Conservation (phyloP, 2,329 filamentous ascomycete species). For the Apiospora hydei region DNA sequence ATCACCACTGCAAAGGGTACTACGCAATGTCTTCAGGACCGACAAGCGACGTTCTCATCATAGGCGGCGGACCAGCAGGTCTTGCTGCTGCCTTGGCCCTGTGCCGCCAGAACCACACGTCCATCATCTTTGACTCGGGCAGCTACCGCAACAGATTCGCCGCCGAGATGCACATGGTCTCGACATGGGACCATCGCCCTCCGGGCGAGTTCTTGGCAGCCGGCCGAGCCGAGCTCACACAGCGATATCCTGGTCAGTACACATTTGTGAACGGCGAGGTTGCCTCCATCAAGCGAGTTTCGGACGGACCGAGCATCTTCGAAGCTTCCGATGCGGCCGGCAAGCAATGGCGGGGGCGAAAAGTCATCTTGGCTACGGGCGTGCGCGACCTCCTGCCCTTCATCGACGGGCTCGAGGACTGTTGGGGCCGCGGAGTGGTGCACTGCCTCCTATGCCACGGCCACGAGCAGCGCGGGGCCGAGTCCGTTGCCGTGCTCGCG, state of each 20-base stretch:
- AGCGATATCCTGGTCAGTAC: conserved; percentile 9
- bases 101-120: conserved; percentile 23
- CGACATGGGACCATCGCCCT: conserved; percentile 24
- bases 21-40: background rate
- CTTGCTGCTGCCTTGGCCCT: conserved; percentile 23
- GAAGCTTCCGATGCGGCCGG: conserved; percentile 13
- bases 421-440: conserved; percentile 23
- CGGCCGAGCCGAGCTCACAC: conserved; percentile 15
- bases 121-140: conserved; percentile 24
- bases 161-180: conserved; percentile 26
- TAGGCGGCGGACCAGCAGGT: conserved; percentile 27
- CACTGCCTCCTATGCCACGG: conserved; percentile 28
- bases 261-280: conserved; percentile 19
- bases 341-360: conserved; percentile 18
- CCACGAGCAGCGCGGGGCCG: conserved; percentile 23
- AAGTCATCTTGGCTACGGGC: conserved; percentile 25
- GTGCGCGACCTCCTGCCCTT: conserved; percentile 24
- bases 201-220: conserved; percentile 22
- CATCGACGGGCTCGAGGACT: conserved; percentile 21
- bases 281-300: background rate
- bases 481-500: background rate
- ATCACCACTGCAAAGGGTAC: background rate
- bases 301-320: conserved; percentile 8
- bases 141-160: conserved; percentile 24
- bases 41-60: conserved; percentile 21